Evolutionary conservation across 306 rosid species (phyloP), one percentile per base, ranked within the genome.

Genomic region (Comarum palustre): DNA sequence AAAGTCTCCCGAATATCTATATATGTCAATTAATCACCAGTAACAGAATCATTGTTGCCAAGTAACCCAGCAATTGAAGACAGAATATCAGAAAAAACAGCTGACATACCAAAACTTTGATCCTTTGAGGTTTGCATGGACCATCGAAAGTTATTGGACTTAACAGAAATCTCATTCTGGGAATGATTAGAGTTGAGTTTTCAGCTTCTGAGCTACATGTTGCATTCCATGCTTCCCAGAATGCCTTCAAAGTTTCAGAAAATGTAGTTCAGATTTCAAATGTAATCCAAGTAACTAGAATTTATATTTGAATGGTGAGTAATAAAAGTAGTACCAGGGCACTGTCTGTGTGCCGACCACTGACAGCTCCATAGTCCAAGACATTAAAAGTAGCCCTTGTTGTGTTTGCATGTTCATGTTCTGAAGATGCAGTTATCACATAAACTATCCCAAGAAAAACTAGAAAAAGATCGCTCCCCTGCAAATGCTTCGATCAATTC

Each of bases 51-150:
- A 45, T 45, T 3, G 14, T 4, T 0, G 5, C 16, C 14, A 45
- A 45, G 47, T 11, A 59, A 3, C 31, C 24, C 43, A 34, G 6
- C 19, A 61, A 17, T 13, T 13, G 54, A 39, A 39, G 4, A n/a
- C 25, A 65, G 20, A 63, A 7, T 25, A 39, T 59, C 6, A 16
- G 36, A 29, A 27, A 27, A 62, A 3, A 9, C n/a, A 22, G 64
- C 27, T 52, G 24, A 69, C 72, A 59, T 68, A 83, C 87, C 87
- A 52, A 57, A 71, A 83, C 45, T 2, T 69, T 73, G 71, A 77
- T 79, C 68, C 13, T 80, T 16, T 69, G 66, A 13, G 87, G 38
- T 34, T 47, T 74, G 80, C 85, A 84, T 66, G 84, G 87, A 68
- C 85, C 87, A 1, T 72, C 29, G 34, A 77, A 77, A 45, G 69